These are phyloP conservation scores for Ilyonectria robusta DNA, from an alignment of 2,329 filamentous ascomycete species.

Conservation along the genomic window DNA sequence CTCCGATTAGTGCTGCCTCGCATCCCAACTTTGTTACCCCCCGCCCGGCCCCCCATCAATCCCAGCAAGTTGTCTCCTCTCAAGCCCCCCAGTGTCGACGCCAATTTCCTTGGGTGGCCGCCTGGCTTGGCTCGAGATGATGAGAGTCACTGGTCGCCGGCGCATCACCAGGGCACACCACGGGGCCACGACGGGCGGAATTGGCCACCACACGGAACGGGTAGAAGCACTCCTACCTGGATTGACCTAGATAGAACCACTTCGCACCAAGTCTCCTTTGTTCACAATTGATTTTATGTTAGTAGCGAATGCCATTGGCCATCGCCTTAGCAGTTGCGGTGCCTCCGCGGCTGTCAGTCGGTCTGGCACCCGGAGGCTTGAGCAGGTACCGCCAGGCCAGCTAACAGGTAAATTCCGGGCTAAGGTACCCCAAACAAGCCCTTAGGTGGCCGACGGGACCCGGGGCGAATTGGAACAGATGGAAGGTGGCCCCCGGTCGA, in stretches of 20 bases:
- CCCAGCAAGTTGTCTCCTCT: conserved; percentile 12
- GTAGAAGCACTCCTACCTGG: not conserved
- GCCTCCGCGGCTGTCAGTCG: not conserved
- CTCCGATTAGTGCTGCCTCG: conserved; percentile 5
- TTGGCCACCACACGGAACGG: not conserved
- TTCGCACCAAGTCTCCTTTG: too few relatives aligned
- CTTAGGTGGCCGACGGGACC: not conserved
- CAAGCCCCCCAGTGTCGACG: conserved; percentile 6
- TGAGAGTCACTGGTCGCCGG: conserved; percentile 14
- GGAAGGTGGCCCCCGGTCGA: conserved; percentile 22
- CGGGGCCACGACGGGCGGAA: conserved; percentile 14
- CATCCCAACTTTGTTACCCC: conserved; percentile 13
- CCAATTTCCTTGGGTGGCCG: conserved; percentile 17
- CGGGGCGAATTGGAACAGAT: conserved; percentile 20
- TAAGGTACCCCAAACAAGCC: not conserved
- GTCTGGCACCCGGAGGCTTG: conserved; percentile 1
- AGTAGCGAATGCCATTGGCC: not conserved
- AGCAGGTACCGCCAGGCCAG: conserved; percentile 1
- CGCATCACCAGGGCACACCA: conserved; percentile 18
- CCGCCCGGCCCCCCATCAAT: not conserved
- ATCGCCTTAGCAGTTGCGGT: not conserved
- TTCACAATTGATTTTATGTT: not conserved
- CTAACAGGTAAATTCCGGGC: conserved; percentile 2
- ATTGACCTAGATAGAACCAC: not conserved
- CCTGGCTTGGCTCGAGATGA: conserved; percentile 15